Evolutionary conservation across 2,329 filamentous ascomycete genomes (phyloP).

Genomic region (Nemania sp.): DNA sequence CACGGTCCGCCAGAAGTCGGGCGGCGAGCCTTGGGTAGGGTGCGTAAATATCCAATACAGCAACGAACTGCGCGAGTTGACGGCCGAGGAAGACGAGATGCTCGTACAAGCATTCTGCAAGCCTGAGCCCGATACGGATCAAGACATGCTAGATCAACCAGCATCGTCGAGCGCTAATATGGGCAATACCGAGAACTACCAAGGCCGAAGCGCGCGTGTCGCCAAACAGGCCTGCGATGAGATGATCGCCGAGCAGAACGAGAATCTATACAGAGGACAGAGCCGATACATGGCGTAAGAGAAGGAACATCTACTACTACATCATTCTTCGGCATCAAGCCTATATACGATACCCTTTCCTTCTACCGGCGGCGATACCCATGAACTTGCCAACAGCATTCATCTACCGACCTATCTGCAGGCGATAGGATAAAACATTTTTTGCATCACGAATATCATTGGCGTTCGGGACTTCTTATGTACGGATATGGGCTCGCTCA

Average conservation of each 20-base stretch:
- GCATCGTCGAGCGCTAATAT: constrained; percentile 27
- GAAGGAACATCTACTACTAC: not conserved
- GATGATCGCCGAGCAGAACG: constrained; percentile 33
- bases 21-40: constrained; percentile 26
- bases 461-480: constrained; percentile 3
- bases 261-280: constrained; percentile 30
- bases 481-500: constrained; percentile 15
- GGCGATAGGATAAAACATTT: constrained; percentile 5
- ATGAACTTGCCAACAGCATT: not conserved
- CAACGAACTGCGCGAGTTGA: constrained; percentile 31
- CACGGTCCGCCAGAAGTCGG: constrained; percentile 27
- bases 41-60: constrained; percentile 26
- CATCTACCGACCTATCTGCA: constrained; percentile 3
- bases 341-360: constrained; percentile 18
- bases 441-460: constrained; percentile 12
- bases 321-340: not conserved
- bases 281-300: constrained; percentile 23
- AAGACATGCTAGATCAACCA: constrained; percentile 27
- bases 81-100: constrained; percentile 39
- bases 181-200: constrained; percentile 24
- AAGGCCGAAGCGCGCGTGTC: constrained; percentile 41
- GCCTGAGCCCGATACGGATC: constrained; percentile 20
- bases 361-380: constrained; percentile 11
- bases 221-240: constrained; percentile 45
- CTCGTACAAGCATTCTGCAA: constrained; percentile 36